Evolutionary conservation across 306 rosid genomes (phyloP).

Genomic region (Fragaria iinumae): DNA sequence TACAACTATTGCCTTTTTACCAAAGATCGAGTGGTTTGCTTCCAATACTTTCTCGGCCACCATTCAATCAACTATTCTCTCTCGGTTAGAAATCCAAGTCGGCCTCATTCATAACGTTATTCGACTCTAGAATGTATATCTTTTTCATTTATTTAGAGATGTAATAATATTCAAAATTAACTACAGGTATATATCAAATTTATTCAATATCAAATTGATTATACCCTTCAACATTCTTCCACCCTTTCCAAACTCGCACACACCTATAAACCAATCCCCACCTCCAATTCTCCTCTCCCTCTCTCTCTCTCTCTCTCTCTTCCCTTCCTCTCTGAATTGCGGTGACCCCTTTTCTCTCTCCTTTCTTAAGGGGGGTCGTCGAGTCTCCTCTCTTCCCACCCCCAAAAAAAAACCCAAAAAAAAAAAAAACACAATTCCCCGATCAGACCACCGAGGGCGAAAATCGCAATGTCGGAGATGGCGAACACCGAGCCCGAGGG

Average conservation of each 20-base stretch:
- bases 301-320: not conserved
- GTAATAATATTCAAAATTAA: no score
- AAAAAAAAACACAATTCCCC: not conserved
- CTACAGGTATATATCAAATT: no score
- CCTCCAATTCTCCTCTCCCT: constrained; percentile 2
- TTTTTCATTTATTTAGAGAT: no score
- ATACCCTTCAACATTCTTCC: not conserved
- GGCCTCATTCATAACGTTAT: no score
- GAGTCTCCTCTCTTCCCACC: not conserved
- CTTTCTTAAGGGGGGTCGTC: constrained; percentile 47
- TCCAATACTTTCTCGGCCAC: no score
- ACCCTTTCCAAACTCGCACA: not conserved
- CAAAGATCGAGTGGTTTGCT: no score
- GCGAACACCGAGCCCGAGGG: constrained; percentile 92
- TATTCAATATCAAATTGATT: no score
- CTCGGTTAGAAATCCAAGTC: no score
- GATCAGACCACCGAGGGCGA: not conserved
- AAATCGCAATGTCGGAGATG: constrained; percentile 69
- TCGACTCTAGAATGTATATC: no score
- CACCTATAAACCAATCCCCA: not conserved
- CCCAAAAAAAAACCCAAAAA: not conserved
- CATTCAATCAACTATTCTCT: no score
- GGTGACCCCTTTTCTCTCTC: constrained; percentile 57
- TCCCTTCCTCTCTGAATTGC: constrained; percentile 15
- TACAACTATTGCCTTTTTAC: no score